Evolutionary conservation across 768 basidiomycete species (phyloP).

Genomic region (Suillus occidentalis): DNA sequence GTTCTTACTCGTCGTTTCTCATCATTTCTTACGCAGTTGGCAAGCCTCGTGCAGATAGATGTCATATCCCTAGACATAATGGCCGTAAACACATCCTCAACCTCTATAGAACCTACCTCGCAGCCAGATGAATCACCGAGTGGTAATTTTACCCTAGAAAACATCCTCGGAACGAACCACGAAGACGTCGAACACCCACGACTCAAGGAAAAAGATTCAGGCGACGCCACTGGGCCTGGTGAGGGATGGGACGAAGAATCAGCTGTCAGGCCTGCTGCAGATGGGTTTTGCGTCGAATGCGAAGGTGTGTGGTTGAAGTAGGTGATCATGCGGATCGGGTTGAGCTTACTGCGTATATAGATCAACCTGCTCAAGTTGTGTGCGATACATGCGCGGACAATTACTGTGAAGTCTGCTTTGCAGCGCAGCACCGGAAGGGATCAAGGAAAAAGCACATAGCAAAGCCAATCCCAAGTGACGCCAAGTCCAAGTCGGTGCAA

Average conservation of each 20-base stretch:
- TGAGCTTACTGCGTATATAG: constrained; percentile 35
- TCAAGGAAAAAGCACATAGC: constrained; percentile 63
- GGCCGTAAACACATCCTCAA: constrained; percentile 20
- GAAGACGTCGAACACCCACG: constrained; percentile 59
- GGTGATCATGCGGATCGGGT: neutral
- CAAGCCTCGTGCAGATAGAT: constrained; percentile 11
- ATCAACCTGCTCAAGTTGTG: constrained; percentile 76
- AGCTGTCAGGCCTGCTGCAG: constrained; percentile 41
- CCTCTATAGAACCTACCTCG: constrained; percentile 13
- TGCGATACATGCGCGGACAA: constrained; percentile 73
- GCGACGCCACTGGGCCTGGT: constrained; percentile 36
- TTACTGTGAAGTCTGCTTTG: constrained; percentile 86
- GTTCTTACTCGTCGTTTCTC: constrained; percentile 12
- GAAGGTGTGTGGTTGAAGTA: constrained; percentile 62
- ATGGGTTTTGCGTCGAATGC: constrained; percentile 81
- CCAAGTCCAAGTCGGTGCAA: constrained; percentile 11
- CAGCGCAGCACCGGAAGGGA: constrained; percentile 82
- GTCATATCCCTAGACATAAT: constrained; percentile 16
- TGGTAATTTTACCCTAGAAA: constrained; percentile 57
- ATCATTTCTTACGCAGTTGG: constrained; percentile 7
- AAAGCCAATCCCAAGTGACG: constrained; percentile 41
- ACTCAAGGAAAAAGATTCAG: constrained; percentile 32
- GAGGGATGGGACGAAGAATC: constrained; percentile 73
- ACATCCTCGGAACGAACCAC: constrained; percentile 66
- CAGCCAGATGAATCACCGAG: constrained; percentile 5